Evolutionary conservation across 371 early-diverging fungal genomes (phyloP).

Genomic region (Mucor ambiguus): DNA sequence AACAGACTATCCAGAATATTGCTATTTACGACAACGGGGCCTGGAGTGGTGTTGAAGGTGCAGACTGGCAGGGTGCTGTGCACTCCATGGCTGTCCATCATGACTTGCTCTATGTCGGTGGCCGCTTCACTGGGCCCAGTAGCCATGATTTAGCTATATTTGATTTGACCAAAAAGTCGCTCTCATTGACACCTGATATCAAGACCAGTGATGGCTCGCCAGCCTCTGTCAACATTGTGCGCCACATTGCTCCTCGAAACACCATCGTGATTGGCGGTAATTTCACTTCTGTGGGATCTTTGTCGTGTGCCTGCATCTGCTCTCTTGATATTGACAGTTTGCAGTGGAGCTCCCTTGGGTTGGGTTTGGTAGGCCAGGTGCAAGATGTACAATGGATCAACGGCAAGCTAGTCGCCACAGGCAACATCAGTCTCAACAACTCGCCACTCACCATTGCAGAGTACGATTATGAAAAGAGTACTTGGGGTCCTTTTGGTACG

Average conservation of each 20-base stretch:
- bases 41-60: constrained; percentile 46
- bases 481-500: constrained; percentile 51
- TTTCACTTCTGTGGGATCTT: constrained; percentile 52
- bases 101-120: constrained; percentile 57
- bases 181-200: constrained; percentile 25
- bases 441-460: constrained; percentile 48
- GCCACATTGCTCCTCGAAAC: constrained; percentile 25
- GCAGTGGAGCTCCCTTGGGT: constrained; percentile 50
- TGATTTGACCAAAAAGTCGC: constrained; percentile 21
- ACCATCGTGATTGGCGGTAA: constrained; percentile 56
- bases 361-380: constrained; percentile 45
- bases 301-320: constrained; percentile 54
- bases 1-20: constrained; percentile 35
- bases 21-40: constrained; percentile 43
- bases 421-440: constrained; percentile 47
- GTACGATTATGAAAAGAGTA: constrained; percentile 46
- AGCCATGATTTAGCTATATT: constrained; percentile 38
- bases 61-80: constrained; percentile 42
- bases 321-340: constrained; percentile 26
- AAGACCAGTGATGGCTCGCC: constrained; percentile 32
- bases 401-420: constrained; percentile 47
- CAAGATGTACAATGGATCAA: constrained; percentile 54
- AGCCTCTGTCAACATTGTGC: constrained; percentile 48
- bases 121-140: constrained; percentile 32
- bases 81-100: constrained; percentile 34